Evolutionary conservation across 2,329 filamentous ascomycete species (phyloP).

Genomic region (Huntiella abstrusa): DNA sequence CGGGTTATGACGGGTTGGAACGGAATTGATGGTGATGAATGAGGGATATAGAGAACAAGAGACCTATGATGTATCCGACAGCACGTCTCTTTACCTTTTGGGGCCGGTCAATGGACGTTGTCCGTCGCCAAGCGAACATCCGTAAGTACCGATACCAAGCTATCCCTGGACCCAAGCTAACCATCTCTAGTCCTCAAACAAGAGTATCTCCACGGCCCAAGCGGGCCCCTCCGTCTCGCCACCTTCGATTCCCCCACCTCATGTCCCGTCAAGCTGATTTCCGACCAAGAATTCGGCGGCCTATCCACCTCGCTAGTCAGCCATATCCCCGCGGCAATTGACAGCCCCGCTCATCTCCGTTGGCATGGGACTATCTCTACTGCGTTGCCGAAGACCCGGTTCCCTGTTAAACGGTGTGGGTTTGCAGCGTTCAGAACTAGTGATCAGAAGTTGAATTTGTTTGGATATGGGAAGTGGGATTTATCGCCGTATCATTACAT

Average conservation of each 20-base stretch:
- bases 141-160: conserved; percentile 21
- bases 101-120: conserved; percentile 39
- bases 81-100: conserved; percentile 29
- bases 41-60: too few species aligned
- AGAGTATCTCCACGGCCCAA: conserved; percentile 48
- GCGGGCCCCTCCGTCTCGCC: conserved; percentile 44
- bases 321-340: conserved; percentile 23
- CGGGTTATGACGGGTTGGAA: conserved; percentile 6
- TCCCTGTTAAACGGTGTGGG: conserved; percentile 59
- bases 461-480: conserved; percentile 73
- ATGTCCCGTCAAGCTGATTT: conserved; percentile 51
- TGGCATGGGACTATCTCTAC: conserved; percentile 85
- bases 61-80: too few species aligned
- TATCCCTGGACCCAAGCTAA: background rate
- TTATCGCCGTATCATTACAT: conserved; percentile 79
- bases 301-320: conserved; percentile 60
- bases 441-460: conserved; percentile 59
- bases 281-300: conserved; percentile 71
- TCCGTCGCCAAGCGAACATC: conserved; percentile 36
- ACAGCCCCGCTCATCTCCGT: conserved; percentile 35
- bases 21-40: too few species aligned
- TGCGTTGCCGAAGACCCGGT: conserved; percentile 54
- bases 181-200: conserved; percentile 40
- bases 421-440: conserved; percentile 82
- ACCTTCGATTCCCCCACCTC: conserved; percentile 34